Evolutionary conservation across 768 basidiomycete species (phyloP), one percentile per base, ranked within the genome.

Genomic region (Lentinula edodes): DNA sequence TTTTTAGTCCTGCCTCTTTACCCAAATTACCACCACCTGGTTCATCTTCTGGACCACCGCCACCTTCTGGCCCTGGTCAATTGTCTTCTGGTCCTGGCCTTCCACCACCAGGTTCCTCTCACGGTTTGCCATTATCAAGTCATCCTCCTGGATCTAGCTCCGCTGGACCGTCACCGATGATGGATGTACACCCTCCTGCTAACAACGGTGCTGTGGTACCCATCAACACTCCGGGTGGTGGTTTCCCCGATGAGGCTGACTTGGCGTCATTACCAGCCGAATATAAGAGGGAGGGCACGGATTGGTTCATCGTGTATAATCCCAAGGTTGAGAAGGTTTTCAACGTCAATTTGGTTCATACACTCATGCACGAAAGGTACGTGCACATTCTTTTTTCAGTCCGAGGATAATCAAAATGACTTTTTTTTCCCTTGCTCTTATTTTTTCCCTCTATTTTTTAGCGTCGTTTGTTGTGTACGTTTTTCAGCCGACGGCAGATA

Each of bases 401-500:
- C 61, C n/a, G 10, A 45, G 58, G 51, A 32, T 60, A 39, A 39
- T 39, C 13, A 39, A 0, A 39, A 39, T 1, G 13, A 6, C 16
- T 38, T 28, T 3, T 28, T 28, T 13, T 32, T 15, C 46, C n/a
- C 39, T 36, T 10, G 16, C 15, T 5, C 6, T 28, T 7, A 13
- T 18, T 59, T 9, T 20, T 23, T 39, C 16, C n/a, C 51, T 23
- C 38, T 38, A 3, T 54, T 34, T 58, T 58, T 8, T 58, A 82
- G 82, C 66, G 80, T 82, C 8, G 82, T 83, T 2, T 98, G 96
- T 72, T 98, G 95, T 70, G 95, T 98, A 7, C 85, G 90, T 60
- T 97, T 98, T 74, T 96, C 94, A 13, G 86, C 89, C 20, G 95
- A 98, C 70, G 96, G 96, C 16, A 93, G 91, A 72, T 91, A 80